Evolutionary conservation across 768 basidiomycete genomes (phyloP).

Genomic region (Myochromella boudieri): DNA sequence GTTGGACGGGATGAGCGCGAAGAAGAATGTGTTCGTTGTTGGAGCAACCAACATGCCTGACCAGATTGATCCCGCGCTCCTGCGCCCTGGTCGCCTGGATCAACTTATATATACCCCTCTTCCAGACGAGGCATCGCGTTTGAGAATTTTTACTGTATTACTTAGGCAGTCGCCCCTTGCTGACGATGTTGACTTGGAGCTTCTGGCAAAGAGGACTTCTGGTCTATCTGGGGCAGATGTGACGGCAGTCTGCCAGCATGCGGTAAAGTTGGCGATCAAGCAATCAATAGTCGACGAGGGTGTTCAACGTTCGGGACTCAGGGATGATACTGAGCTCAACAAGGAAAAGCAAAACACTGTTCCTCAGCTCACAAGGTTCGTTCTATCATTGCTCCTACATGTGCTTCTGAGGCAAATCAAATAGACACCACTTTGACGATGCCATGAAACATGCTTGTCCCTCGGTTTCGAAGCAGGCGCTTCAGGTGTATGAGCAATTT

Average conservation of each 20-base stretch:
- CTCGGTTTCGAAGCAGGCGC: slow-evolving; percentile 94
- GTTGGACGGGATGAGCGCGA: slow-evolving; percentile 98
- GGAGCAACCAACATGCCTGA: slow-evolving; percentile 97
- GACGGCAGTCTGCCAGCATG: slow-evolving; percentile 98
- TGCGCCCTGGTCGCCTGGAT: slow-evolving; percentile 97
- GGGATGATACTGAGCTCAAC: slow-evolving; percentile 70
- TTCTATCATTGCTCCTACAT: background rate
- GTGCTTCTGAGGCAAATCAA: slow-evolving; percentile 10
- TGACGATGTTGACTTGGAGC: slow-evolving; percentile 76
- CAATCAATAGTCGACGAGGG: slow-evolving; percentile 94
- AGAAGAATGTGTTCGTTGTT: slow-evolving; percentile 98
- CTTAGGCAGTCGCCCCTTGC: slow-evolving; percentile 93
- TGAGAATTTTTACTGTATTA: slow-evolving; percentile 87
- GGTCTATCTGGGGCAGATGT: slow-evolving; percentile 99
- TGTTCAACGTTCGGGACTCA: slow-evolving; percentile 70
- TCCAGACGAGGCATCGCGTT: slow-evolving; percentile 88
- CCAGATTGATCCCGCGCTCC: slow-evolving; percentile 89
- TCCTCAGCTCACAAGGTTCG: slow-evolving; percentile 77
- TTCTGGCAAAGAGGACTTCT: slow-evolving; percentile 90
- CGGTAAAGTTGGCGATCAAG: slow-evolving; percentile 95
- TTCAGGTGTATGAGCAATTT: slow-evolving; percentile 98
- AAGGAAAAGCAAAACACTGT: slow-evolving; percentile 89
- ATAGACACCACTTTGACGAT: slow-evolving; percentile 95
- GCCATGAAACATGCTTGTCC: slow-evolving; percentile 98
- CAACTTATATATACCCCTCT: slow-evolving; percentile 99